These are phyloP conservation scores for Pestalotiopsis sp. DNA, from an alignment of 2,329 filamentous ascomycete genomes.

Conservation along the genomic window DNA sequence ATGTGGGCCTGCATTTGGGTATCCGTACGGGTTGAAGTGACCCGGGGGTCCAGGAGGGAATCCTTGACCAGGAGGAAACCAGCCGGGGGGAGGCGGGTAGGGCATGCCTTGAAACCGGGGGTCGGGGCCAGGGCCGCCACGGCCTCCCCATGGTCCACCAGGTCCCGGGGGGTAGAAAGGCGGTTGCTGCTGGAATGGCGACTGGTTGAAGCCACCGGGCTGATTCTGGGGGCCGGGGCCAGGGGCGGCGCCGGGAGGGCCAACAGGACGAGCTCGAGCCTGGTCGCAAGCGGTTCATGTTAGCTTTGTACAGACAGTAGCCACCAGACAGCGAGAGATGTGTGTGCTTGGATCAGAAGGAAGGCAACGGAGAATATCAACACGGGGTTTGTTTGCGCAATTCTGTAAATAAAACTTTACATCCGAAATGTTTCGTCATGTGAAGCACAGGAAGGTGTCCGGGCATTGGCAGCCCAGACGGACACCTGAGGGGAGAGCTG, in stretches of 20 bases:
- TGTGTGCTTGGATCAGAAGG: slow-evolving; percentile 77
- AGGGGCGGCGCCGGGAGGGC: slow-evolving; percentile 26
- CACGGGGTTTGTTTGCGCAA: slow-evolving; percentile 89
- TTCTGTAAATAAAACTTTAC: slow-evolving; percentile 86
- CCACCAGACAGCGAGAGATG: background rate
- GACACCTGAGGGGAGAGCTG: slow-evolving; percentile 14
- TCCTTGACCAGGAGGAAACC: slow-evolving; percentile 77
- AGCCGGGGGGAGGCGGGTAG: slow-evolving; percentile 76
- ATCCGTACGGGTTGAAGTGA: slow-evolving; percentile 30
- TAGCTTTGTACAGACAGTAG: slow-evolving; percentile 24
- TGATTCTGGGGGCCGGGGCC: slow-evolving; percentile 27
- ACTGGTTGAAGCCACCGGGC: slow-evolving; percentile 44
- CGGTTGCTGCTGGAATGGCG: slow-evolving; percentile 47
- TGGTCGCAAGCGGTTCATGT: slow-evolving; percentile 26
- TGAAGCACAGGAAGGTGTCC: slow-evolving; percentile 33
- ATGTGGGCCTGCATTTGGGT: slow-evolving; percentile 51
- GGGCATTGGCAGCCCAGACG: slow-evolving; percentile 18
- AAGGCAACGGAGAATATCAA: slow-evolving; percentile 99
- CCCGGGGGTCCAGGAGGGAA: slow-evolving; percentile 70
- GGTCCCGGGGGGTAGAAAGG: slow-evolving; percentile 54
- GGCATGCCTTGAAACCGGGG: slow-evolving; percentile 75
- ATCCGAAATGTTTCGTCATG: slow-evolving; percentile 98
- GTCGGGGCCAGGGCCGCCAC: slow-evolving; percentile 56
- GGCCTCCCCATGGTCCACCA: slow-evolving; percentile 57
- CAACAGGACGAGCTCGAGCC: slow-evolving; percentile 40